A percentile compares a stretch with the other conserved stretches of the same genome.
Evolutionary conservation across 768 basidiomycete genomes (phyloP).

Genomic region (Termitomyces sp.): DNA sequence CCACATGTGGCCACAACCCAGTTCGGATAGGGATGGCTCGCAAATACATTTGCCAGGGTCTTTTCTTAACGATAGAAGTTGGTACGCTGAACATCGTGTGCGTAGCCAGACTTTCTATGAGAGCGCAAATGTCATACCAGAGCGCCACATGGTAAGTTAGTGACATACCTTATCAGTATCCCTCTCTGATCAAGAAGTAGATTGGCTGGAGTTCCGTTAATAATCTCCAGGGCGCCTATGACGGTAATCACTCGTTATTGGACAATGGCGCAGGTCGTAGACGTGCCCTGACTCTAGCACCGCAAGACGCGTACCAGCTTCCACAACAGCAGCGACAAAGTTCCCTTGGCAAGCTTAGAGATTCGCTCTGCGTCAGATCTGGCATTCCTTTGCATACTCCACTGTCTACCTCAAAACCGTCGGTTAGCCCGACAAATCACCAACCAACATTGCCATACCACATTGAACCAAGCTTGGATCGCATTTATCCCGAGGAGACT

Average conservation of each 20-base stretch:
- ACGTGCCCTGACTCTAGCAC: not conserved
- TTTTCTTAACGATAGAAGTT: not conserved
- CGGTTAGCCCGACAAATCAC: not conserved
- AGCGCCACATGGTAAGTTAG: conserved; percentile 2
- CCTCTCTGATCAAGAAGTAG: not conserved
- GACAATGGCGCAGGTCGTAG: not conserved
- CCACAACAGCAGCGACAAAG: not conserved
- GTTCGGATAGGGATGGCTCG: not conserved
- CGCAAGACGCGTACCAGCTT: not conserved
- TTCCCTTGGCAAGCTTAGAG: not conserved
- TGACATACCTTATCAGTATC: not conserved
- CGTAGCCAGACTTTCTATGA: not conserved
- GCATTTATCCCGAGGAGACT: not conserved
- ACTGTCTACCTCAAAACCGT: not conserved
- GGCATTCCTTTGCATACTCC: not conserved
- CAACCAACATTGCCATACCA: not conserved
- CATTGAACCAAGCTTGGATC: not conserved
- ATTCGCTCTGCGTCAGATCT: not conserved
- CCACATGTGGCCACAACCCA: not conserved
- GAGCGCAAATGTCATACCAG: conserved; percentile 1
- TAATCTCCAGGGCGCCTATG: not conserved
- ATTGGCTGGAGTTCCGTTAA: not conserved
- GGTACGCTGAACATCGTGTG: not conserved
- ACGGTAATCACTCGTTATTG: not conserved
- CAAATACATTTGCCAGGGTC: not conserved